Base-by-base conservation (phyloP, 2,329 filamentous ascomycete genomes). In the Lasiodiplodia sp. region DNA sequence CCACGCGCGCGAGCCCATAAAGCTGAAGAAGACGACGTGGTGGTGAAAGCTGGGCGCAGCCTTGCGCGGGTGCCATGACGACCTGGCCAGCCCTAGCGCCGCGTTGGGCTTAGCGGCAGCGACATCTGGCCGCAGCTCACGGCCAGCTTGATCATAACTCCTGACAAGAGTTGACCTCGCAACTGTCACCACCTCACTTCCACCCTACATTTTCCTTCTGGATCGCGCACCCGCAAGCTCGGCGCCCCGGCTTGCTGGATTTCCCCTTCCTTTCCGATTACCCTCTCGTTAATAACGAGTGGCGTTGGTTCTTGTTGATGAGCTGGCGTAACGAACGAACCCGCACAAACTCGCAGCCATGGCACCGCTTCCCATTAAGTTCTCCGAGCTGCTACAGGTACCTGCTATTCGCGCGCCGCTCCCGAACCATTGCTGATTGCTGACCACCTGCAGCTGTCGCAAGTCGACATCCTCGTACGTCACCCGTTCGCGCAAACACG, bases 361-460 rank as follows among this genome's bases (percentile, higher is more conserved):
- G 89, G 87, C 89, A 80, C 88, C 90, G 82, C 86, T 96, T 79
- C 93, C 92, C 78, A 97, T 97, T 85, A 94, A 93, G 86, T 96
- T 97, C 83, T 92, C 91, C 81, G 94, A 97, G 89, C 88, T 95
- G 78, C 87, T 95, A 81, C 92, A 94, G 86, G 89, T 91, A 82
- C 72, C 80, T 77, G 25, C 44, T 47, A 18, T 63, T 57, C n/a
- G 31, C 25, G n/a, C 51, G 28, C 40, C 37, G 57, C 65, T 28
- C 63, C 67, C 52, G 38, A 16, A 63, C n/a, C 57, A 53, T 68
- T 69, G 74, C 79, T 80, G 73, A 81, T 73, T 64, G 72, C 71
- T 72, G 69, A 55, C 38, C 70, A 68, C 68, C 67, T 58, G 73
- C 65, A 82, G 80, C 81, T 85, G 68, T 82, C 80, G 68, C 79